A percentile compares a stretch with the other conserved stretches of the same genome.
phyloP scores from a whole-genome alignment of 345 rosid genomes.

The Citrus unshiu region DNA sequence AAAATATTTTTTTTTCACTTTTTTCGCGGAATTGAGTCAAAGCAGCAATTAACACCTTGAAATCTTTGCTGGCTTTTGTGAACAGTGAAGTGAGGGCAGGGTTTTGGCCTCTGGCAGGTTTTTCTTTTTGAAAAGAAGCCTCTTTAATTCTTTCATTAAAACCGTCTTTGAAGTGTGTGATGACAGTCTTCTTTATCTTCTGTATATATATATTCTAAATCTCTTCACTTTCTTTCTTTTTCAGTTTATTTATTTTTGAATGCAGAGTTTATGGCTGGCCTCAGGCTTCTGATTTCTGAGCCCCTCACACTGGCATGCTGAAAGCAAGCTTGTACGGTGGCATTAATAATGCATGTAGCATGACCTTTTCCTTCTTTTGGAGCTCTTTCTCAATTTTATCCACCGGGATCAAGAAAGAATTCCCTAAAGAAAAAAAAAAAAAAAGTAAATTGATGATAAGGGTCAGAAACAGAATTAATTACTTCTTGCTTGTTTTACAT shows the following conservation, averaged over 20 bases:
- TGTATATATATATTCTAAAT: no score
- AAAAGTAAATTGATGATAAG: not conserved
- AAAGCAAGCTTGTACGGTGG: not conserved
- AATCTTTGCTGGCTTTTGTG: not conserved
- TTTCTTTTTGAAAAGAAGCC: not conserved
- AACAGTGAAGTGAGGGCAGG: not conserved
- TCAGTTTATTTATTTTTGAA: not conserved
- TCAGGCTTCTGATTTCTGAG: not conserved
- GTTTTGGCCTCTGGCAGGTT: not conserved
- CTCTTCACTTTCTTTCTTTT: not conserved
- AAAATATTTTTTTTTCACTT: no score
- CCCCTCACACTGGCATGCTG: not conserved
- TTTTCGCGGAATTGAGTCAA: not conserved
- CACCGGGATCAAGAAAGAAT: not conserved
- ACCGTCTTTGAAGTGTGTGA: slow-evolving; percentile 15
- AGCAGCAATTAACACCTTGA: not conserved
- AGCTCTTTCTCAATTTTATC: not conserved
- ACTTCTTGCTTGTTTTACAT: not conserved
- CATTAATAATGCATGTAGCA: not conserved
- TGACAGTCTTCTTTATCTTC: not conserved
- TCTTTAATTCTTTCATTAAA: slow-evolving; percentile 9
- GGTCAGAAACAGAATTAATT: not conserved
- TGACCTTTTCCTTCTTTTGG: not conserved
- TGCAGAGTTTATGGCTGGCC: not conserved
- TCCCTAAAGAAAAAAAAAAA: not conserved